A percentile compares a stretch with the other conserved stretches of the same genome.
Evolutionary conservation across 2,329 filamentous ascomycete genomes (phyloP).

Genomic region (Diaporthe australafricana): DNA sequence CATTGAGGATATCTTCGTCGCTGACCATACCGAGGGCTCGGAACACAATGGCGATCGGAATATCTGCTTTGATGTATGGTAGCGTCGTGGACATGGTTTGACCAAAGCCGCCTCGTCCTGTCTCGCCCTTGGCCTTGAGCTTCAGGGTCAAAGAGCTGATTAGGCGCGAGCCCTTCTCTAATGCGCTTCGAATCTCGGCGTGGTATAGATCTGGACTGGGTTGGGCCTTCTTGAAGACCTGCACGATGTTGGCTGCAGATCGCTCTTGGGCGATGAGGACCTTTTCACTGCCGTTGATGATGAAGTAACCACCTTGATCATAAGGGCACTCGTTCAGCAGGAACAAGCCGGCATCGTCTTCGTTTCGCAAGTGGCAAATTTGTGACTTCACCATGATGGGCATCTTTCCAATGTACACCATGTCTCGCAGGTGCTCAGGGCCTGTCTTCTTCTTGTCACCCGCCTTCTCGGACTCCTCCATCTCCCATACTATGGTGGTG

Average conservation of each 20-base stretch:
- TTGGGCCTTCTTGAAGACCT: conserved; percentile 97
- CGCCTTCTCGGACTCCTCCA: conserved; percentile 66
- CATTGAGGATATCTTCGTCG: conserved; percentile 97
- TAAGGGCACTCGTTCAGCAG: conserved; percentile 96
- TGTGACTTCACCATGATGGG: conserved; percentile 99
- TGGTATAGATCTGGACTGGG: conserved; percentile 94
- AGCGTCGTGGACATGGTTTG: conserved; percentile 91
- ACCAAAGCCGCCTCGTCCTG: conserved; percentile 82
- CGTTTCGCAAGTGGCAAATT: conserved; percentile 88
- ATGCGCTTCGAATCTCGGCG: conserved; percentile 94
- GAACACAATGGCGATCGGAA: conserved; percentile 96
- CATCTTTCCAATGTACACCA: conserved; percentile 93
- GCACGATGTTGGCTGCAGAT: conserved; percentile 97
- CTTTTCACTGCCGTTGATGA: conserved; percentile 99
- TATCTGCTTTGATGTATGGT: conserved; percentile 92
- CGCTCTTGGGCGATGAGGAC: conserved; percentile 98
- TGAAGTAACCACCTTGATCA: conserved; percentile 98
- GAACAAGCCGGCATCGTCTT: conserved; percentile 88
- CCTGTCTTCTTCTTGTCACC: conserved; percentile 58
- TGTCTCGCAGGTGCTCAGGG: conserved; percentile 72
- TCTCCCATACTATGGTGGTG: conserved; percentile 70
- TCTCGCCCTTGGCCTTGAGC: conserved; percentile 86
- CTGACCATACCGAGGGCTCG: conserved; percentile 95
- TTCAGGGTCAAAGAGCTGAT: conserved; percentile 95
- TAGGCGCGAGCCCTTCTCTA: conserved; percentile 94